phyloP scores from a whole-genome alignment of 495 filamentous ascomycete genomes.

The Trichoderma reesei region DNA sequence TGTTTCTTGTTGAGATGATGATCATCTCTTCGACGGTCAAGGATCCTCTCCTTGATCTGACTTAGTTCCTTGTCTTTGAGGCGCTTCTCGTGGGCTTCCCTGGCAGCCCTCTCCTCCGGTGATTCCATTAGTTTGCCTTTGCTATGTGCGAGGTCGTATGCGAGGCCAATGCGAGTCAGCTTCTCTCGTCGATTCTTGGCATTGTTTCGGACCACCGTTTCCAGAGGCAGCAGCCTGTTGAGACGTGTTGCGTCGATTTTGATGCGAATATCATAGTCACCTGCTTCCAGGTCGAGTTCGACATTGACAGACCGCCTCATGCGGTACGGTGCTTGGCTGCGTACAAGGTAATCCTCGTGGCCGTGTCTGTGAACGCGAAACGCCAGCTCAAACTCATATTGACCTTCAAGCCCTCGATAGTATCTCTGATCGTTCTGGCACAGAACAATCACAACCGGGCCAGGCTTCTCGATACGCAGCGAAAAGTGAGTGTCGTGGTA shows the following conservation, averaged over 20 bases:
- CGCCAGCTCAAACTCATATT: conserved; percentile 66
- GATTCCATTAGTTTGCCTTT: conserved; percentile 61
- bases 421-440: conserved; percentile 81
- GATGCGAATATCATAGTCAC: conserved; percentile 69
- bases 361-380: conserved; percentile 77
- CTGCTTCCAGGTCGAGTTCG: conserved; percentile 73
- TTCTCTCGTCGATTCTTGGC: conserved; percentile 64
- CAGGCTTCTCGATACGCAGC: conserved; percentile 53
- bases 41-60: conserved; percentile 40
- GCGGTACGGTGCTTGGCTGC: conserved; percentile 57
- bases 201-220: conserved; percentile 56
- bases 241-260: conserved; percentile 63
- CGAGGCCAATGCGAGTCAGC: conserved; percentile 67
- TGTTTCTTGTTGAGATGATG: conserved; percentile 19
- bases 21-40: conserved; percentile 27
- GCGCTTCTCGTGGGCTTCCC: conserved; percentile 29
- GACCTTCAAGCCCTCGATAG: conserved; percentile 72
- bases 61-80: conserved; percentile 43
- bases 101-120: conserved; percentile 49
- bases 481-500: conserved; percentile 79
- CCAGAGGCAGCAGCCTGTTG: conserved; percentile 42
- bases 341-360: conserved; percentile 76
- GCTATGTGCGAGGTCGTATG: conserved; percentile 76
- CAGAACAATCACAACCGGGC: conserved; percentile 69
- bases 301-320: conserved; percentile 72